Conservation (phyloP, 1,139 yeast genomes). For the Wickerhamomyces sp. region DNA sequence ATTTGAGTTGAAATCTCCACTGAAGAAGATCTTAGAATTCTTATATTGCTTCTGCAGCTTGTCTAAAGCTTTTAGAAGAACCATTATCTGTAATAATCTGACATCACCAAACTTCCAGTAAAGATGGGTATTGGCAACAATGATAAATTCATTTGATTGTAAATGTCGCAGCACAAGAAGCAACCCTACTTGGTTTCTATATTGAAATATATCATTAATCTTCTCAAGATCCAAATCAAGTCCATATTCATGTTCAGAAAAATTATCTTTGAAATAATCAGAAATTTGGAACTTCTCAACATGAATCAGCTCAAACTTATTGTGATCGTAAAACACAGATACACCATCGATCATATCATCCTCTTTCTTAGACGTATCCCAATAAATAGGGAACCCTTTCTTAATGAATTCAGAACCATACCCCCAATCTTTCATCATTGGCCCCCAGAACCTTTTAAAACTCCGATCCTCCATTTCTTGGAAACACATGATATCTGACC, state of each 20-base stretch:
- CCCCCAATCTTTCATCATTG: conserved; percentile 23
- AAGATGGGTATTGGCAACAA: conserved; percentile 54
- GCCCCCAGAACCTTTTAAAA: conserved; percentile 43
- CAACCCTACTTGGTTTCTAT: conserved; percentile 52
- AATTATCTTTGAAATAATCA: conserved; percentile 14
- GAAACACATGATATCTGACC: conserved; percentile 55
- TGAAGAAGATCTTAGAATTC: conserved; percentile 29
- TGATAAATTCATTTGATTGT: conserved; percentile 34
- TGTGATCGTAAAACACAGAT: conserved; percentile 44
- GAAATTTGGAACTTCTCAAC: conserved; percentile 27
- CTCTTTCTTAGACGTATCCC: conserved; percentile 36
- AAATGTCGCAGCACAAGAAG: conserved; percentile 43
- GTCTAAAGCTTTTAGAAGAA: conserved; percentile 39
- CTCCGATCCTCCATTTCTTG: conserved; percentile 53
- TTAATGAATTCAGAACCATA: conserved; percentile 44
- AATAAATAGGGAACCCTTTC: conserved; percentile 46
- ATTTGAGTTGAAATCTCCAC: conserved; percentile 54
- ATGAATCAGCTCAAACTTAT: conserved; percentile 42
- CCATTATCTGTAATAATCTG: conserved; percentile 49
- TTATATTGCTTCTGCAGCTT: conserved; percentile 25
- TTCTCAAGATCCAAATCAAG: conserved; percentile 32
- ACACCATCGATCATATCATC: conserved; percentile 49
- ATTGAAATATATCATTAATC: conserved; percentile 35
- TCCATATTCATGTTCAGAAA: conserved; percentile 36
- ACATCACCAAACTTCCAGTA: conserved; percentile 59